Conservation (phyloP, 169 alveolate genomes). For the Cryptosporidium meleagridis region DNA sequence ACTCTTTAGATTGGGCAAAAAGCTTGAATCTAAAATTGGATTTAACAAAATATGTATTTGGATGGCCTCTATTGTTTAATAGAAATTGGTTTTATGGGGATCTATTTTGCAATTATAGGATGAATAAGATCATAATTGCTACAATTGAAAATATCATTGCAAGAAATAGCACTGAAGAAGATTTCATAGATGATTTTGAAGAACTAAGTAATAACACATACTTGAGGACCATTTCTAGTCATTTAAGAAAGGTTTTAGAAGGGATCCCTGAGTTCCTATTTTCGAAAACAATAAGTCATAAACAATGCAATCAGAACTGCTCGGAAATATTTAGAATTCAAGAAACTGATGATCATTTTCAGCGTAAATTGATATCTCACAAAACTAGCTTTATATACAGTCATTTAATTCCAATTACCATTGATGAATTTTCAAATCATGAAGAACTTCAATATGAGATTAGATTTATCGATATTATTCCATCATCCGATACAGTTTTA, state of each 20-base stretch:
- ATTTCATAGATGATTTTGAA: background rate
- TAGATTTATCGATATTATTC: conserved; percentile 9
- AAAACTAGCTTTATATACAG: background rate
- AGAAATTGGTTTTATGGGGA: conserved; percentile 21
- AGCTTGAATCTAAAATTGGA: background rate
- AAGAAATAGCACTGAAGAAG: background rate
- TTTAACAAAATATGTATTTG: conserved; percentile 3
- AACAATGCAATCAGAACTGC: background rate
- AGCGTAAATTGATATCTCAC: background rate
- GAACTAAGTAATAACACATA: background rate
- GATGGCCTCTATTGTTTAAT: conserved; percentile 31
- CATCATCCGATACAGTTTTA: background rate
- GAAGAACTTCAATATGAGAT: background rate
- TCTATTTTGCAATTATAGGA: background rate
- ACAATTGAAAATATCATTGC: conserved; percentile 23
- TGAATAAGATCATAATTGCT: background rate
- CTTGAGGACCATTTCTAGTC: background rate
- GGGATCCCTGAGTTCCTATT: background rate
- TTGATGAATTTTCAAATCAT: background rate
- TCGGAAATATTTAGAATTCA: background rate
- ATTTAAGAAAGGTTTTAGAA: background rate
- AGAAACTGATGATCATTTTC: background rate
- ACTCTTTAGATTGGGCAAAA: background rate
- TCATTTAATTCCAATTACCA: background rate
- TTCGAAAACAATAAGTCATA: background rate